A percentile compares a stretch with the other conserved stretches of the same genome.
phyloP scores from a whole-genome alignment of 2,329 filamentous ascomycete genomes.

The Bipolaris sorokiniana region DNA sequence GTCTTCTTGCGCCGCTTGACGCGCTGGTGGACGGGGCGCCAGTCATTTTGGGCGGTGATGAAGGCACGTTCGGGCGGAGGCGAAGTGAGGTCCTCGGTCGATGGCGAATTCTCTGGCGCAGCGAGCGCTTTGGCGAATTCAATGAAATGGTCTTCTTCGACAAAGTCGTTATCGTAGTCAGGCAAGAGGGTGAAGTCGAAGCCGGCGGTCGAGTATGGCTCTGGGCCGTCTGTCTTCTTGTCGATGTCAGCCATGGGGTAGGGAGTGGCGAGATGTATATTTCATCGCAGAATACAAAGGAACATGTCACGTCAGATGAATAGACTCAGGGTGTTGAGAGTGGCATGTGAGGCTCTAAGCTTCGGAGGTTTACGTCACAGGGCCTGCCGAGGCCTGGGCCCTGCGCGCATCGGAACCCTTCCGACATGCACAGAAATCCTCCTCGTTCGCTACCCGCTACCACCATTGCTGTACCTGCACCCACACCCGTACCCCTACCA shows the following conservation, averaged over 20 bases:
- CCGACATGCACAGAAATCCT: constrained; percentile 4
- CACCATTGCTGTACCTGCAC: background rate
- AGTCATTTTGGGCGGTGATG: constrained; percentile 92
- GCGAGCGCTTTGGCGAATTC: constrained; percentile 82
- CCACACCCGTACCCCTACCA: background rate
- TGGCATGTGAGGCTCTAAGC: constrained; percentile 14
- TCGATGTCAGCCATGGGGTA: constrained; percentile 52
- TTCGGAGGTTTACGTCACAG: constrained; percentile 17
- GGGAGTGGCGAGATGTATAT: background rate
- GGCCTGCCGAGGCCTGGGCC: background rate
- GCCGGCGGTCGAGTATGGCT: constrained; percentile 66
- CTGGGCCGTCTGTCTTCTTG: constrained; percentile 58
- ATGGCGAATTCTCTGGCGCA: constrained; percentile 77
- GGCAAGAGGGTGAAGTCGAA: constrained; percentile 75
- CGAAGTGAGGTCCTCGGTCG: constrained; percentile 60
- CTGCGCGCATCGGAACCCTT: constrained; percentile 8
- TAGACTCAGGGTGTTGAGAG: constrained; percentile 1
- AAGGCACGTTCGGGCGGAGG: constrained; percentile 61
- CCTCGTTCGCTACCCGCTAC: background rate
- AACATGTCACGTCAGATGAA: constrained; percentile 2
- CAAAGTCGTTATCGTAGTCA: constrained; percentile 80
- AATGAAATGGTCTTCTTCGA: constrained; percentile 72
- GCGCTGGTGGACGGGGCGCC: constrained; percentile 83
- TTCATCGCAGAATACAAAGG: constrained; percentile 25
- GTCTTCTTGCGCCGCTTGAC: constrained; percentile 57